Percentiles rank a stretch among this genome's conserved stretches.
Evolutionary conservation across 805 yeast species (phyloP).

Genomic region (Kluyveromyces dobzhanskii): DNA sequence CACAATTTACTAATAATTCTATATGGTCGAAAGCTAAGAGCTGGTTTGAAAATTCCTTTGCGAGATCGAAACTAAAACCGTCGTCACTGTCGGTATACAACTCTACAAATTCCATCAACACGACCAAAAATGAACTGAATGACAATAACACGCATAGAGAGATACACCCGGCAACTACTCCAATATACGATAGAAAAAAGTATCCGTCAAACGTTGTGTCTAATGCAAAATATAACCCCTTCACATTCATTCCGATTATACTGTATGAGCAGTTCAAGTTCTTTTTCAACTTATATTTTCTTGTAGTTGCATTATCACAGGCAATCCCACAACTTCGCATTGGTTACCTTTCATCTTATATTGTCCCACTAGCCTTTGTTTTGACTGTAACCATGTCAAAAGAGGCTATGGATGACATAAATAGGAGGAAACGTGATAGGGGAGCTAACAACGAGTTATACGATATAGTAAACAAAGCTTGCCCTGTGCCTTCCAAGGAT

Average conservation of each 20-base stretch:
- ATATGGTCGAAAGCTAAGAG: slow-evolving; percentile 12
- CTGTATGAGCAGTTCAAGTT: slow-evolving; percentile 95
- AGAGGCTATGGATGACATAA: slow-evolving; percentile 91
- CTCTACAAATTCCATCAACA: not conserved
- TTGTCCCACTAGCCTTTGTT: slow-evolving; percentile 92
- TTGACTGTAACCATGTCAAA: slow-evolving; percentile 87
- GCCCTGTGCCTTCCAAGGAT: slow-evolving; percentile 45
- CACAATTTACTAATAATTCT: slow-evolving; percentile 1
- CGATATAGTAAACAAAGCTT: slow-evolving; percentile 50
- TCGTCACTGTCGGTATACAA: not conserved
- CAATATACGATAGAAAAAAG: slow-evolving; percentile 26
- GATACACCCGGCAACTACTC: slow-evolving; percentile 36
- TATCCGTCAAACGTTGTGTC: slow-evolving; percentile 73
- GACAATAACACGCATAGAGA: slow-evolving; percentile 32
- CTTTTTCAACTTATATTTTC: slow-evolving; percentile 86
- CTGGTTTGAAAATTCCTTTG: slow-evolving; percentile 1
- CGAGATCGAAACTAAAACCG: not conserved
- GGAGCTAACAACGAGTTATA: slow-evolving; percentile 83
- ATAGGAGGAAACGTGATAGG: slow-evolving; percentile 78
- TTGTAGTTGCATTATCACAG: slow-evolving; percentile 90
- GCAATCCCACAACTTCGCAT: slow-evolving; percentile 82
- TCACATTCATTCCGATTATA: slow-evolving; percentile 81
- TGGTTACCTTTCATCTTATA: slow-evolving; percentile 86
- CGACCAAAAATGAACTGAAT: slow-evolving; percentile 17
- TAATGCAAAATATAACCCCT: slow-evolving; percentile 87